A percentile compares a stretch with the other conserved stretches of the same genome.
phyloP scores from a whole-genome alignment of 2,329 filamentous ascomycete species.

The Paracamarosporium sp. region DNA sequence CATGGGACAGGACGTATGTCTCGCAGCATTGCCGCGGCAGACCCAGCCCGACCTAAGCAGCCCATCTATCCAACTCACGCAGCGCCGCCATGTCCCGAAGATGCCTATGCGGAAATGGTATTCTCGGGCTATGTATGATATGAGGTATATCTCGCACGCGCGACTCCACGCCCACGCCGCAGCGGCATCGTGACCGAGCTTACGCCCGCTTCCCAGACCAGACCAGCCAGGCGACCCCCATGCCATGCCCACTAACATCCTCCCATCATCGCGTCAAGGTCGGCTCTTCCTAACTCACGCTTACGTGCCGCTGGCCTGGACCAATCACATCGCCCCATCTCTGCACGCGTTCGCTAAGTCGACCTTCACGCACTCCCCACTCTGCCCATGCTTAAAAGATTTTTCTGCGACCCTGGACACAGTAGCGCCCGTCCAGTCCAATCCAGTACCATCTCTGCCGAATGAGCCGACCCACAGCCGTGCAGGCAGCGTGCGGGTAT shows the following conservation, averaged over 20 bases:
- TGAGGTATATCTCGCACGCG: neutral
- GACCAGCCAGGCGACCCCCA: neutral
- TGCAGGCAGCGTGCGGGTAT: conserved; percentile 1
- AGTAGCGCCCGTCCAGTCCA: neutral
- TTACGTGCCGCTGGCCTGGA: neutral
- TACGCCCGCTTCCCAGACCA: neutral
- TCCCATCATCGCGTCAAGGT: neutral
- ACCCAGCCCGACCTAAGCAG: too few species aligned
- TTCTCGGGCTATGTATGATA: too few species aligned
- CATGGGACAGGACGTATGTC: too few species aligned
- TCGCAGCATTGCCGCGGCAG: too few species aligned
- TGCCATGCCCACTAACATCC: neutral
- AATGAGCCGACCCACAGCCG: neutral
- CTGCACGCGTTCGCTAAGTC: neutral
- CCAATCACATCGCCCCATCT: neutral
- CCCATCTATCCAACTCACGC: too few species aligned
- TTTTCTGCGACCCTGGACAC: conserved; percentile 1
- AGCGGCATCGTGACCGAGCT: neutral
- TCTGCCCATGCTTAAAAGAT: neutral
- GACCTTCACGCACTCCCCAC: conserved; percentile 2
- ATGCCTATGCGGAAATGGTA: too few species aligned
- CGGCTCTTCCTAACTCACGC: neutral
- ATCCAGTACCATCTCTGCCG: neutral
- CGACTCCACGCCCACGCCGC: neutral
- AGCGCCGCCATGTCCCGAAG: too few species aligned